Evolutionary conservation across 495 filamentous ascomycete genomes (phyloP).

Genomic region (Glarea lozoyensis): DNA sequence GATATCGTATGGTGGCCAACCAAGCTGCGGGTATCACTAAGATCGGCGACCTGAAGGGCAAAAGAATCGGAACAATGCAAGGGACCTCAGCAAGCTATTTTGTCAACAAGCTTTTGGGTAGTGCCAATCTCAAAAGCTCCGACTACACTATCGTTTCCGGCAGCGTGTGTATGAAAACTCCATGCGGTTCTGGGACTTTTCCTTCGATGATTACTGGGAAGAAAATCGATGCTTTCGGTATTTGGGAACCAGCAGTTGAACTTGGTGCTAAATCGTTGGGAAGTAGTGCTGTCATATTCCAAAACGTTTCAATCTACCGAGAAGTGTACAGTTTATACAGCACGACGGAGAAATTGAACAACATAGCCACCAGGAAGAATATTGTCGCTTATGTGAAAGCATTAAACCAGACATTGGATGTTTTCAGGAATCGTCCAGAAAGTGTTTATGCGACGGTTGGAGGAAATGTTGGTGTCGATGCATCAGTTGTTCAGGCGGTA

Average conservation of each 20-base stretch:
- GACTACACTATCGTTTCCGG: slow-evolving; percentile 30
- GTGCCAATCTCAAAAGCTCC: slow-evolving; percentile 20
- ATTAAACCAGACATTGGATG: slow-evolving; percentile 26
- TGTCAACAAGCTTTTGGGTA: slow-evolving; percentile 27
- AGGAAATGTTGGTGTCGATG: slow-evolving; percentile 24
- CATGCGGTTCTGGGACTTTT: slow-evolving; percentile 28
- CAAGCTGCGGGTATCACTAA: slow-evolving; percentile 22
- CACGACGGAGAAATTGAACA: slow-evolving; percentile 28
- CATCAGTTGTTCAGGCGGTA: slow-evolving; percentile 25
- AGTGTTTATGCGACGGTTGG: slow-evolving; percentile 25
- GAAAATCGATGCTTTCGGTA: slow-evolving; percentile 32
- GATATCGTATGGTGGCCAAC: slow-evolving; percentile 37
- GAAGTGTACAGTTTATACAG: slow-evolving; percentile 35
- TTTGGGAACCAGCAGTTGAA: slow-evolving; percentile 36
- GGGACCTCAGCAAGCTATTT: slow-evolving; percentile 32
- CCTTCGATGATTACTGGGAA: slow-evolving; percentile 26
- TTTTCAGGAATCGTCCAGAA: slow-evolving; percentile 26
- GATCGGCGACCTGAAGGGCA: slow-evolving; percentile 32
- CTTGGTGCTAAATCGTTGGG: slow-evolving; percentile 27
- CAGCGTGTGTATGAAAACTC: slow-evolving; percentile 26
- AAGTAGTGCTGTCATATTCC: slow-evolving; percentile 24
- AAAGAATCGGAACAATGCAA: slow-evolving; percentile 30
- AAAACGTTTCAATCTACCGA: slow-evolving; percentile 30
- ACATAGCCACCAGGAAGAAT: slow-evolving; percentile 24
- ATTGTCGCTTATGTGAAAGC: slow-evolving; percentile 32